Percentiles rank a stretch among this genome's conserved stretches.
phyloP scores from a whole-genome alignment of 2,329 filamentous ascomycete genomes.

The Botryotinia globosa region DNA sequence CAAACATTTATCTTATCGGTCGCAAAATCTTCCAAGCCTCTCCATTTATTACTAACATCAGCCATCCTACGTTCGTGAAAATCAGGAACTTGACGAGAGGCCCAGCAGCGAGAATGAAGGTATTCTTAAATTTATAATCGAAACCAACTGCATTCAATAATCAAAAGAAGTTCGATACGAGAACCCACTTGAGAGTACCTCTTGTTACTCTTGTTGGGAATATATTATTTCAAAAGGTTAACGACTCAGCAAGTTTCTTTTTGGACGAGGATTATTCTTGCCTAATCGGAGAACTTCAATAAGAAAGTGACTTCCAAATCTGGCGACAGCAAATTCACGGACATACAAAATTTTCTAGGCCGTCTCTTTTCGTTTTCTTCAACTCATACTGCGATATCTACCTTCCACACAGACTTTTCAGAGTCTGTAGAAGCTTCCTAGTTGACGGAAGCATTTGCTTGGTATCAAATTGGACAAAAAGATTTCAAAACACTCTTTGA shows the following conservation, averaged over 20 bases:
- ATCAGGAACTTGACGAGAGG: background rate
- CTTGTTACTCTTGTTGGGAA: background rate
- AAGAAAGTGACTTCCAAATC: slow-evolving; percentile 8
- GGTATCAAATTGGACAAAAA: background rate
- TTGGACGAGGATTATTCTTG: background rate
- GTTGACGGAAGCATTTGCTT: background rate
- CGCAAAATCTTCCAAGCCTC: background rate
- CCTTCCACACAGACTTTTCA: background rate
- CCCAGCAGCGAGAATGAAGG: background rate
- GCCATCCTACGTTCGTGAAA: background rate
- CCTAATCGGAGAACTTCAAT: background rate
- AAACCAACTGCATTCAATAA: background rate
- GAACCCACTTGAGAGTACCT: background rate
- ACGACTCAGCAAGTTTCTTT: background rate
- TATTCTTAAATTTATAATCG: background rate
- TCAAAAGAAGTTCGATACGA: background rate
- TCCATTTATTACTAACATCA: background rate
- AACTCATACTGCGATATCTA: background rate
- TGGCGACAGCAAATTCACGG: background rate
- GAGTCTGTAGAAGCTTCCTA: slow-evolving; percentile 8
- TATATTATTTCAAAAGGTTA: background rate
- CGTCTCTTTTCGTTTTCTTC: background rate
- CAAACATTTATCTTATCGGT: background rate
- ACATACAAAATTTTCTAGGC: background rate
- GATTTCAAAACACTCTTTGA: background rate